Evolutionary conservation across 108 stramenopile species (phyloP).

Genomic region (Cyclostephanos invisitatus): DNA sequence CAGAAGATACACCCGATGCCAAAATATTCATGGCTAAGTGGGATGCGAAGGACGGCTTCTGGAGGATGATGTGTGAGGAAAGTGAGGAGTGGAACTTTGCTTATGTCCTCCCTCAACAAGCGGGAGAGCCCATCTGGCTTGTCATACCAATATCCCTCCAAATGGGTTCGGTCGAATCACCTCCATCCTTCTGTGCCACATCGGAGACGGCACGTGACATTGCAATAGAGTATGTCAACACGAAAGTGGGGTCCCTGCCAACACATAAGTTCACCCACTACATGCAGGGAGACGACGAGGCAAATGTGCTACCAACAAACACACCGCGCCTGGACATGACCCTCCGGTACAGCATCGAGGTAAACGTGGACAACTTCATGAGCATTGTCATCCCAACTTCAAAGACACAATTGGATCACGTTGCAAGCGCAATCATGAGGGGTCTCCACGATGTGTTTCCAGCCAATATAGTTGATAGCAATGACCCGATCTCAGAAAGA

Average conservation of each 20-base stretch:
- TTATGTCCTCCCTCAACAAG: conserved; percentile 31
- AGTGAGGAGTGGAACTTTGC: conserved; percentile 40
- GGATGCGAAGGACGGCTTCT: conserved; percentile 38
- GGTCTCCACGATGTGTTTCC: too few relatives aligned
- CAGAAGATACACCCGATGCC: background rate
- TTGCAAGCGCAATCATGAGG: conserved; percentile 16
- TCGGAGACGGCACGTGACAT: conserved; percentile 51
- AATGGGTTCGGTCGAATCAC: conserved; percentile 50
- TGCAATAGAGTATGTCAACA: conserved; percentile 12
- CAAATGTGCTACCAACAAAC: too few relatives aligned
- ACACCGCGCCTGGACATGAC: too few relatives aligned
- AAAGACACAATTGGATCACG: background rate
- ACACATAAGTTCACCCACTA: conserved; percentile 1
- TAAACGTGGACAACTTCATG: too few relatives aligned
- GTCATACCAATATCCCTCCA: conserved; percentile 41
- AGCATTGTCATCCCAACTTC: too few relatives aligned
- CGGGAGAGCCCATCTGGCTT: background rate
- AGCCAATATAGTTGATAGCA: too few relatives aligned
- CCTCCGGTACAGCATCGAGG: conserved; percentile 20
- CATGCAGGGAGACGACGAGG: too few relatives aligned
- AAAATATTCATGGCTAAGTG: conserved; percentile 26
- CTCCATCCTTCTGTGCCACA: conserved; percentile 47
- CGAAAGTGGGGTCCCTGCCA: background rate
- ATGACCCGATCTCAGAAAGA: too few relatives aligned
- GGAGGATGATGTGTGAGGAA: conserved; percentile 12